Conservation (phyloP, 1,284 basidiomycete genomes). For the Papiliotrema flavescens region DNA sequence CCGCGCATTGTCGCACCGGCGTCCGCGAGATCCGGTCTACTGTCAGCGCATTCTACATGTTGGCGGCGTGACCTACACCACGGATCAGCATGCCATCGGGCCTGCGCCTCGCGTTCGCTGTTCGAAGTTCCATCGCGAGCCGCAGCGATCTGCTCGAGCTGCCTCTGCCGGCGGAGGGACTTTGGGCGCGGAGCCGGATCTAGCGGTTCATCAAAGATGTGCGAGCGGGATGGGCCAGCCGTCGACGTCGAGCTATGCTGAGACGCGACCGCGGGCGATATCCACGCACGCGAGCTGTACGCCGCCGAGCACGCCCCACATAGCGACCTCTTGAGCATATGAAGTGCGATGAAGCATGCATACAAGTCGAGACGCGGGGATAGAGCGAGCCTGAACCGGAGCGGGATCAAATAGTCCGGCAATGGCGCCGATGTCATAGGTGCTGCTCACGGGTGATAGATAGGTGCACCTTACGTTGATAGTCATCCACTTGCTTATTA, state of each 20-base stretch:
- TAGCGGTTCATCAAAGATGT: not conserved
- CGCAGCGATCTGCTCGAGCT: not conserved
- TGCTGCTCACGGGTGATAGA: too few relatives aligned
- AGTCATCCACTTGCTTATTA: not conserved
- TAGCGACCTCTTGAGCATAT: too few relatives aligned
- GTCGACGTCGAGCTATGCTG: not conserved
- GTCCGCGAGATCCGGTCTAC: conserved; percentile 10
- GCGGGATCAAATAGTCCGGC: not conserved
- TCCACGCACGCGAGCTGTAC: not conserved
- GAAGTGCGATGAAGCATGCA: too few relatives aligned
- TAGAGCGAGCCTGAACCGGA: not conserved
- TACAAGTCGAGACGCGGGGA: too few relatives aligned
- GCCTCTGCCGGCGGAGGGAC: not conserved
- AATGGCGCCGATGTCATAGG: not conserved
- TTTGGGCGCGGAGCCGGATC: not conserved
- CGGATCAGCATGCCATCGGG: not conserved
- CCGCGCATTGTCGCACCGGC: conserved; percentile 8
- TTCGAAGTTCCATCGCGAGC: too few relatives aligned
- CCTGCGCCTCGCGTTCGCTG: not conserved
- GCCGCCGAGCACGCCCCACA: not conserved
- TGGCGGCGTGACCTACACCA: conserved; percentile 2
- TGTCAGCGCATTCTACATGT: not conserved
- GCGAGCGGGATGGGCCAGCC: not conserved
- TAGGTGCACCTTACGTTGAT: too few relatives aligned
- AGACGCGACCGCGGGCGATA: not conserved